Evolutionary conservation across 148 eudicot genomes (phyloP), one percentile per base, ranked within the genome.

Genomic region (Pharnaceum exiguum): DNA sequence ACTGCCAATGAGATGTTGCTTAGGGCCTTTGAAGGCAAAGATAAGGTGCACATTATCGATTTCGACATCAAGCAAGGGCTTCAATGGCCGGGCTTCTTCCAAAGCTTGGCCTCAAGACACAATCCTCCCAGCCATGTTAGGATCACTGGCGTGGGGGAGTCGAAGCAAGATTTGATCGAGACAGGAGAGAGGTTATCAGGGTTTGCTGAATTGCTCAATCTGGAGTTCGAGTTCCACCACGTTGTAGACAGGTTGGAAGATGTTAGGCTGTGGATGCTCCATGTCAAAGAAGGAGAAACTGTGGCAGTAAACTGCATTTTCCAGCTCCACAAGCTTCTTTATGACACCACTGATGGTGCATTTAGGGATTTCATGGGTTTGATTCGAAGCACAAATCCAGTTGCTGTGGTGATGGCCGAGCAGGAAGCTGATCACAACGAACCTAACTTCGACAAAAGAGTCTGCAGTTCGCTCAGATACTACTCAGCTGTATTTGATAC

Each of bases 241-340:
- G 98, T 85, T 46, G 98, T 93, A 29, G 98, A 93, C 57, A 59
- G 89, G 57, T 64, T 88, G 60, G 95, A 93, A 65, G 98, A 93
- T 60, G 95, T 93, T 16, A 74, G 98, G 71, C 69, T 85, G 8
- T 93, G 98, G 98, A 93, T 93, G 98, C 95, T 93, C 42, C 98
- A 93, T 65, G 89, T 93, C 4, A 93, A 93, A 75, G 98, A 83
- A 59, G 66, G 73, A 4, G 98, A 93, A 61, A 68, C 71, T 11
- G 98, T 93, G 55, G 98, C 83, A 5, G 77, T 81, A 44, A 93
- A 83, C 23, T 93, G 96, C 49, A 36, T 74, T 15, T 79, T 78
- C 15, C 98, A 93, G 49, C 68, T 93, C 39, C 98, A 93, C 66
- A 93, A 88, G 75, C 61, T 77, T 62, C 77, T 88, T 7, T 83